Evolutionary conservation across 2,329 filamentous ascomycete species (phyloP).

Genomic region (Pyricularia sp.): DNA sequence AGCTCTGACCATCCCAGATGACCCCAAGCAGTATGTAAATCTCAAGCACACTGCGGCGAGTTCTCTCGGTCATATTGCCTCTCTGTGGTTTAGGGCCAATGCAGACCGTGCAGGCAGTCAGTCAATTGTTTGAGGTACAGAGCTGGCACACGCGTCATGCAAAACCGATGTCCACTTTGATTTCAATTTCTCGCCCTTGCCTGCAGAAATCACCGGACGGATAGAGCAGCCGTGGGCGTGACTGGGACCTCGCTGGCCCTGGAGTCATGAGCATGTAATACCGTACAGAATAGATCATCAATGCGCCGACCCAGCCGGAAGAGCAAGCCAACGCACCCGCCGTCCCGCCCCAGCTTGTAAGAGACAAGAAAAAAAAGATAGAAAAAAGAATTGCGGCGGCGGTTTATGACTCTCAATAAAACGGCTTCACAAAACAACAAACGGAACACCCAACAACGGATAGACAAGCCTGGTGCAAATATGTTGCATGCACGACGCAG

Average conservation of each 20-base stretch:
- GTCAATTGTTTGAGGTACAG: not conserved
- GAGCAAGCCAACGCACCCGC: not conserved
- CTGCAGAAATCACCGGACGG: not conserved
- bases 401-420: not conserved
- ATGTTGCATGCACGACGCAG: not conserved
- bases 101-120: not conserved
- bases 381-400: not conserved
- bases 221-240: not conserved
- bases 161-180: not conserved
- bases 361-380: no score
- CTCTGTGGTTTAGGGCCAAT: not conserved
- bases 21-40: not conserved
- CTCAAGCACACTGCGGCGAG: not conserved
- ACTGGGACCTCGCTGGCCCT: not conserved
- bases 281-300: not conserved
- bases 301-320: not conserved
- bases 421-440: not conserved
- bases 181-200: not conserved
- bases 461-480: not conserved
- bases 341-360: not conserved
- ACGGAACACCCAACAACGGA: not conserved
- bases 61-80: not conserved
- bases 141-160: not conserved
- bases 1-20: not conserved
- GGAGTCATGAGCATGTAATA: not conserved